Base-by-base conservation (phyloP, 176 grass and related monocot genomes). In the Otatea glauca region DNA sequence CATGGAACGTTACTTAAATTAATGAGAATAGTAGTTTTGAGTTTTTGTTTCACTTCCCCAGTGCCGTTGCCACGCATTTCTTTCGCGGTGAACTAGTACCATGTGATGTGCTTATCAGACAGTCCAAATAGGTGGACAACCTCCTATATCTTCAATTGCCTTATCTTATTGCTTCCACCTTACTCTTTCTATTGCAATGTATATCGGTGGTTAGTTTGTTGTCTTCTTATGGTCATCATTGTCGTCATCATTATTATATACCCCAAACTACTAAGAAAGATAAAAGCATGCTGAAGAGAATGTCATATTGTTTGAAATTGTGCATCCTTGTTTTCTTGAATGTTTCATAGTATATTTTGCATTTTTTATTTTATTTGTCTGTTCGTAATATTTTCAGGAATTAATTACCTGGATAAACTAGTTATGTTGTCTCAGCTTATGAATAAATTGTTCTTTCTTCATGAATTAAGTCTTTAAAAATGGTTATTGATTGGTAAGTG, bases 381-480 rank as follows among this genome's bases (percentile, higher is more conserved):
- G 59, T 43, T 82, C 11, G 24, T 73, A 25, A 74, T 55, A 55
- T 84, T 55, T 66, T 43, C 14, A 29, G 12, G 47, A 84, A 67
- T 24, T 32, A 37, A 65, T 13, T 42, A 38, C 38, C 11, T 65
- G 56, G 27, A 35, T 74, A 18, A 27, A 71, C 42, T 64, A 83
- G 23, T 83, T 63, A 15, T 74, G 54, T n/a, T 83, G 41, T 73
- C 5, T 75, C 18, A 37, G 27, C 65, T 38, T 41, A 83, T 74
- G 29, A 69, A 45, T 5, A 59, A 72, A 72, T 39, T n/a, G 24
- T 41, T 79, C 14, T 20, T 54, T 72, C 29, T 72, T 5, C 60
- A 15, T 42, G 66, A 85, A 70, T 25, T 61, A 69, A 67, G 35
- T 50, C 12, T 53, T 83, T 68, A 65, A 75, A 74, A 87, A 82